These are phyloP conservation scores for Gossypium raimondii DNA, from an alignment of 345 rosid species.

Conservation along the genomic window DNA sequence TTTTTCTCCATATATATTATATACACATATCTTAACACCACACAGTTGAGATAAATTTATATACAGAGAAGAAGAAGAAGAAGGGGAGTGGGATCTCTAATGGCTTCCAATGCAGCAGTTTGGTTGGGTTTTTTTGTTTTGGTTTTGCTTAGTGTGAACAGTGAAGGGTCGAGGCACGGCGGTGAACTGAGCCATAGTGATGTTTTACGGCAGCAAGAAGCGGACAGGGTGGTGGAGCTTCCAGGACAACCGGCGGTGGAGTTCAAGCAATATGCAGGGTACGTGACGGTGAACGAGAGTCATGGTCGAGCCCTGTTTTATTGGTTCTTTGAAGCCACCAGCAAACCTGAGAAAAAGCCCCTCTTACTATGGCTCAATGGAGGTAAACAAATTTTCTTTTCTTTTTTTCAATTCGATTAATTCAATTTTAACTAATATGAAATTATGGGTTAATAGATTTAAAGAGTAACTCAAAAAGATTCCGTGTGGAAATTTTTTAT, in stretches of 20 bases:
- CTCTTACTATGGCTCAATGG: constrained; percentile 82
- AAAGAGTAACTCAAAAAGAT: too few relatives aligned
- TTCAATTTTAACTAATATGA: too few relatives aligned
- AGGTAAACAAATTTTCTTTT: constrained; percentile 32
- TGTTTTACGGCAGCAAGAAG: constrained; percentile 39
- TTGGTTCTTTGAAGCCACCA: constrained; percentile 75
- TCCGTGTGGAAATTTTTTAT: too few relatives aligned
- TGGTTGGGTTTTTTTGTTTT: constrained; percentile 1
- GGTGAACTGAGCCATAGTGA: not conserved
- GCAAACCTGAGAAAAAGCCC: constrained; percentile 42
- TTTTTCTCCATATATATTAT: not conserved
- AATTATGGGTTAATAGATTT: too few relatives aligned
- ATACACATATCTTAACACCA: not conserved
- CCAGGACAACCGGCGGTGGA: constrained; percentile 68
- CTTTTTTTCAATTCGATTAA: too few relatives aligned
- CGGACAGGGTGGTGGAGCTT: constrained; percentile 46
- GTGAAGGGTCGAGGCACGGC: not conserved
- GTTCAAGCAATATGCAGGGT: constrained; percentile 71
- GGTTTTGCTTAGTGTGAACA: not conserved
- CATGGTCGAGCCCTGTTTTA: constrained; percentile 79
- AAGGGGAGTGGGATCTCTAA: not conserved
- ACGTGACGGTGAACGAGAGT: constrained; percentile 61
- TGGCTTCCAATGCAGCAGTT: not conserved
- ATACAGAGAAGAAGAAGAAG: too few relatives aligned
- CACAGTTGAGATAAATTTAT: not conserved